A percentile compares a stretch with the other conserved stretches of the same genome.
Conservation (phyloP, 169 alveolate genomes). For the Plasmodium falciparum region DNA sequence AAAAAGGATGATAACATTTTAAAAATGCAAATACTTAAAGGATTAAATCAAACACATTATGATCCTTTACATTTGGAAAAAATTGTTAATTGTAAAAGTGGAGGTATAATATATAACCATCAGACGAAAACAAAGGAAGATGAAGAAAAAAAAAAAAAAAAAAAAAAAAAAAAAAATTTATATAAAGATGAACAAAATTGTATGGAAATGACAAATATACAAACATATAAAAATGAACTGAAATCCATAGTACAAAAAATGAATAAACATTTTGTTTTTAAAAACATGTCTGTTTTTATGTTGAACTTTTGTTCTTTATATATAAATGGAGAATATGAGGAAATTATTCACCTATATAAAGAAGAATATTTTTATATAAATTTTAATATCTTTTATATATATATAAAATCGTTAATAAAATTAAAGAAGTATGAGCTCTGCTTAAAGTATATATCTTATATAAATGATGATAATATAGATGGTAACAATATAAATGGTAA, state of each 20-base stretch:
- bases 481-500: too few species aligned
- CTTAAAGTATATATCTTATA: constrained; percentile 16
- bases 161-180: constrained; percentile 4
- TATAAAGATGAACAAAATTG: neutral
- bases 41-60: constrained; percentile 35
- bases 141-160: constrained; percentile 9
- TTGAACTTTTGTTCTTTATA: constrained; percentile 30
- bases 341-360: constrained; percentile 13
- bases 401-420: constrained; percentile 29
- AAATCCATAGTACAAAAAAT: neutral
- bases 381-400: constrained; percentile 34
- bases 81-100: constrained; percentile 6
- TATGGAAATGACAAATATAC: neutral
- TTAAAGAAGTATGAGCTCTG: constrained; percentile 29
- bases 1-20: constrained; percentile 16
- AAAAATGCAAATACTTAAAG: constrained; percentile 45
- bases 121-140: neutral
- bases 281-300: neutral
- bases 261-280: neutral
- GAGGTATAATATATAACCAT: neutral
- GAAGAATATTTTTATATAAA: constrained; percentile 12
- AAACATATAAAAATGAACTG: neutral
- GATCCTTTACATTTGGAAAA: constrained; percentile 47
- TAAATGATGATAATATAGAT: neutral
- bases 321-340: constrained; percentile 6